phyloP scores from a whole-genome alignment of 202 grass and related monocot species.

The Schoenoplectus triqueter region DNA sequence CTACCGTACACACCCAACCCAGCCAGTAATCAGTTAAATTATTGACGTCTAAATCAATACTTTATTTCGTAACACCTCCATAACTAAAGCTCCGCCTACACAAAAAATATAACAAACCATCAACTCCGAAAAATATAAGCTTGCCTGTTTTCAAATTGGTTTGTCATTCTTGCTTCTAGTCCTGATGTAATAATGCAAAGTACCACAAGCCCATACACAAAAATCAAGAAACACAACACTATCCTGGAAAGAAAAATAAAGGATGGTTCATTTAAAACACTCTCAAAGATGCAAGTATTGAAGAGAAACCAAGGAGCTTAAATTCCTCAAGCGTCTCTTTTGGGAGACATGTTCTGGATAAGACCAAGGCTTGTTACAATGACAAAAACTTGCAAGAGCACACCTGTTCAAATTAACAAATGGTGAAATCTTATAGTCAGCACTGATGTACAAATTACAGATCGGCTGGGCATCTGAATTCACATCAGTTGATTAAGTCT shows the following conservation, averaged over 20 bases:
- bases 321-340: slow-evolving; percentile 58
- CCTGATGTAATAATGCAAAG: slow-evolving; percentile 1
- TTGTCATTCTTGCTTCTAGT: neutral
- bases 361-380: slow-evolving; percentile 66
- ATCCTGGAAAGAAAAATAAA: neutral
- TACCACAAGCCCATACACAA: neutral
- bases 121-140: neutral
- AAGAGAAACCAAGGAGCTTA: slow-evolving; percentile 16
- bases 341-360: slow-evolving; percentile 87
- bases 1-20: too few relatives aligned
- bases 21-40: neutral
- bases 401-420: slow-evolving; percentile 49
- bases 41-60: neutral
- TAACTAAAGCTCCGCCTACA: neutral
- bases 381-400: slow-evolving; percentile 65
- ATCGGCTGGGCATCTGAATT: neutral
- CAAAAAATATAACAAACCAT: neutral
- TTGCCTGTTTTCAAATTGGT: neutral
- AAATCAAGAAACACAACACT: neutral
- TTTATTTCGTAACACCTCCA: slow-evolving; percentile 14
- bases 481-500: neutral
- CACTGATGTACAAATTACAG: slow-evolving; percentile 20
- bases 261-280: slow-evolving; percentile 9
- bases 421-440: neutral
- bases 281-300: slow-evolving; percentile 32